Base-by-base conservation (phyloP, 1,139 yeast species). In the Meyerozyma sp. region DNA sequence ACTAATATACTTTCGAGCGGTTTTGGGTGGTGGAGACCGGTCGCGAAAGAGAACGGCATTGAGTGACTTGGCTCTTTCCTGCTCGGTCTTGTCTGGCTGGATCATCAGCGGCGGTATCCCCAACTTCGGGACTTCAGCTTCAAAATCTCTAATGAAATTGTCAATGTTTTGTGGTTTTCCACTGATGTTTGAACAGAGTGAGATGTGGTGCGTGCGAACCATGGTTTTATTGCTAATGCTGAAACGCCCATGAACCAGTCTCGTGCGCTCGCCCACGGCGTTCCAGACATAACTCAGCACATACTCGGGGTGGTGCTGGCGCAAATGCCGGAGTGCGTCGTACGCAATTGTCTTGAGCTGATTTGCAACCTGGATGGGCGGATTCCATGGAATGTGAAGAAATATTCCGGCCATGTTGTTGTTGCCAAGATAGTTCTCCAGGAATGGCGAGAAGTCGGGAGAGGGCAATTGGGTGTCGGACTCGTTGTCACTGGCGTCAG, bases 351-450 rank as follows among this genome's bases (percentile, higher is more conserved):
- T 27, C 25, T 44, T 44, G 14, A 45, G 42, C 10, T 28, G 16
- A 21, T 40, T 32, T 21, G 42, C 32, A 4, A 40, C 16, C 7
- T 39, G 42, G 5, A 45, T 32, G 9, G 50, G 38, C 2, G 59
- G 55, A 16, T 42, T 39, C 61, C 62, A 58, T 8, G 61, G 61
- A 2, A 58, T 38, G 32, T 50, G 54, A 8, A 50, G 39, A 44
- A 43, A 40, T 42, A 46, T 32, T 41, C 39, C 11, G 16, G 41
- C 42, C 30, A 45, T 42, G 49, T 40, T 51, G 32, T 43, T 49
- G 29, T 34, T 44, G 40, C 41, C 41, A 44, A 16, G 14, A 20
- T 48, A 53, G 41, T 51, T 54, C 30, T 46, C 49, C 52, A 51
- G 52, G 40, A 41, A 54, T 6, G 26, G n/a, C 14, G 26, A 11